A percentile compares a stretch with the other conserved stretches of the same genome.
Evolutionary conservation across 352 stramenopile genomes (phyloP).

Genomic region (Phytopythium litorale): DNA sequence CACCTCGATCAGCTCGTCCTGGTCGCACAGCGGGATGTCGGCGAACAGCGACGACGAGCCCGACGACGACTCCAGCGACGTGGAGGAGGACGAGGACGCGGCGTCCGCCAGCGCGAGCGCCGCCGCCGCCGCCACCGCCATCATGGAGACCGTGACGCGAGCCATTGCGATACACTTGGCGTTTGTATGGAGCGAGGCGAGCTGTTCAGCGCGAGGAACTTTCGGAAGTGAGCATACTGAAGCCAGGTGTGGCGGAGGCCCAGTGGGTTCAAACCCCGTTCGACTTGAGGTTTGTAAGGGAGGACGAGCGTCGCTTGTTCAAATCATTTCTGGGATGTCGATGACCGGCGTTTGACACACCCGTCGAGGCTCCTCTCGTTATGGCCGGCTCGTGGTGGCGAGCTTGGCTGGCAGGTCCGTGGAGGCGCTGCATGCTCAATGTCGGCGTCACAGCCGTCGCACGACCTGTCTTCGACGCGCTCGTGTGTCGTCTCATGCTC

Average conservation of each 20-base stretch:
- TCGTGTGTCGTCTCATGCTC: too few relatives aligned
- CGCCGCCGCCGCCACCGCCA: conserved; percentile 4
- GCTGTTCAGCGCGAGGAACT: background rate
- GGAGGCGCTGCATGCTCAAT: too few relatives aligned
- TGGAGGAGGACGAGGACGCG: conserved; percentile 17
- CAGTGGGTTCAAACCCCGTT: too few relatives aligned
- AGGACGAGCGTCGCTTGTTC: too few relatives aligned
- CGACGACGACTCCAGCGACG: conserved; percentile 11
- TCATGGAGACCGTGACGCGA: background rate
- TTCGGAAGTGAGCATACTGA: background rate
- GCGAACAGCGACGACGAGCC: conserved; percentile 27
- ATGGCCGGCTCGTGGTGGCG: too few relatives aligned
- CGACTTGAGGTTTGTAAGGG: too few relatives aligned
- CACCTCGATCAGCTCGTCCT: conserved; percentile 34
- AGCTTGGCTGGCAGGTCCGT: too few relatives aligned
- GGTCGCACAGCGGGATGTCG: conserved; percentile 41
- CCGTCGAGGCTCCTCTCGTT: too few relatives aligned
- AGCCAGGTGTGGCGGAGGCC: background rate
- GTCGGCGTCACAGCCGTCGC: too few relatives aligned
- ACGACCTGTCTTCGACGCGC: too few relatives aligned
- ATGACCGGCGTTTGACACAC: too few relatives aligned
- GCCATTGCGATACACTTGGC: background rate
- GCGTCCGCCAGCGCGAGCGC: conserved; percentile 5
- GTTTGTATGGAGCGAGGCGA: background rate
- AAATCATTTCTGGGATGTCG: too few relatives aligned